Conservation (phyloP, 768 basidiomycete genomes). For the Leccinum disarticulatum region DNA sequence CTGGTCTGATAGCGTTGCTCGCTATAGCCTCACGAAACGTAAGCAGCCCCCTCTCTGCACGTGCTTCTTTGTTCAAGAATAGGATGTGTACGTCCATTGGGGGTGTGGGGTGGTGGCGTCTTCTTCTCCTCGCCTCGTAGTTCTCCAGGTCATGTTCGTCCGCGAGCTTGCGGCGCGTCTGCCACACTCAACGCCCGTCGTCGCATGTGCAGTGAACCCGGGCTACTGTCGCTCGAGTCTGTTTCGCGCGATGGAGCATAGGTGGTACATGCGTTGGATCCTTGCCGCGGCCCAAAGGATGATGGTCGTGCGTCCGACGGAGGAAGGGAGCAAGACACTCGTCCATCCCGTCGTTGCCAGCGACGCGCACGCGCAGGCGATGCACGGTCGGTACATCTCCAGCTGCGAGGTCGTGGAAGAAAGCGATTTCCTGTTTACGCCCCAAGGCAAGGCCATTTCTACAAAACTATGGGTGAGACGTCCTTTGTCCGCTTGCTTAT, state of each 20-base stretch:
- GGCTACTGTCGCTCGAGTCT: conserved; percentile 34
- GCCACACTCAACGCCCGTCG: conserved; percentile 20
- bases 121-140: conserved; percentile 8
- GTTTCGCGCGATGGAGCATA: conserved; percentile 17
- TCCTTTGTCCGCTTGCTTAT: background rate
- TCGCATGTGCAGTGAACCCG: conserved; percentile 30
- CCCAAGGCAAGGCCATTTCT: conserved; percentile 28
- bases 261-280: conserved; percentile 7
- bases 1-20: conserved; percentile 8
- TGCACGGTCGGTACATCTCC: conserved; percentile 31
- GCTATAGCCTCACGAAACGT: conserved; percentile 29
- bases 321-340: conserved; percentile 35
- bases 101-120: background rate
- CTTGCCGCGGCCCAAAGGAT: conserved; percentile 5
- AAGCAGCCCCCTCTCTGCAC: background rate
- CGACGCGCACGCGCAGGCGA: background rate
- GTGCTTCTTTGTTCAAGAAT: background rate
- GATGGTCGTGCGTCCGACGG: conserved; percentile 26
- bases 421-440: conserved; percentile 28
- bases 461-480: conserved; percentile 30
- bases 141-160: conserved; percentile 31
- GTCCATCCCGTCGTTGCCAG: conserved; percentile 28
- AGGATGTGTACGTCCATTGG: background rate
- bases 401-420: conserved; percentile 24
- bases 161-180: conserved; percentile 31